Evolutionary conservation across 352 stramenopile species (phyloP), one percentile per base, ranked within the genome.

Genomic region (Elongisporangium anandrum): DNA sequence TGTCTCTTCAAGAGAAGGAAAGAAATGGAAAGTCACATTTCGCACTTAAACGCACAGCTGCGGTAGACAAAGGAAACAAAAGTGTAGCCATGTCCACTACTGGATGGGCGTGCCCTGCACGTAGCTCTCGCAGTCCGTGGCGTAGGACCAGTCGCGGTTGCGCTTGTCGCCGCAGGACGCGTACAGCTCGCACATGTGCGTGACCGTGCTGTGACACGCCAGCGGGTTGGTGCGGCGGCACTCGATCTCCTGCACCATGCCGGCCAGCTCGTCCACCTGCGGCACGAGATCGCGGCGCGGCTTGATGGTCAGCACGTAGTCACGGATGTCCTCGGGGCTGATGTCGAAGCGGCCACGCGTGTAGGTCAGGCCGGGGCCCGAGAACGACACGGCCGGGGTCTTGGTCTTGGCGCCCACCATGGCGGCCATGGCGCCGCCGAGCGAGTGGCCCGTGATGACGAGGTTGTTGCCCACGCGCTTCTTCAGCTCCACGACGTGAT

Each of bases 221-320:
- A 95, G 73, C 13, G 82, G 82, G 61, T 92, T 94, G 26, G 73
- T 72, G 50, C 79, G 69, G 21, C 83, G 85, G 58, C 87, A 95
- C 61, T 93, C 79, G 51, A 94, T 93, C 65, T 95, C 85, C 62
- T 95, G 87, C n/a, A 95, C 80, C 78, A 95, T 87, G 4, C 87
- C 87, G 29, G 72, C 84, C 7, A 95, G 70, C 58, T 87, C 76
- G 63, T 95, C 85, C 22, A 94, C 84, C 60, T 88, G 73, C 17
- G 87, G 87, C 45, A 95, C 85, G 53, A 95, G 75, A 62, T 95
- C 85, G 21, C 71, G 72, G 41, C 70, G 70, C 24, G 85, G 85
- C 64, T 95, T 95, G 64, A 95, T 85, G 1, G 85, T 95, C 54
- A 94, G 52, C 59, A 95, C 87, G 61, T 94, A 92, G 70, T 94